phyloP scores from a whole-genome alignment of 495 filamentous ascomycete genomes.

The Daldinia loculata region DNA sequence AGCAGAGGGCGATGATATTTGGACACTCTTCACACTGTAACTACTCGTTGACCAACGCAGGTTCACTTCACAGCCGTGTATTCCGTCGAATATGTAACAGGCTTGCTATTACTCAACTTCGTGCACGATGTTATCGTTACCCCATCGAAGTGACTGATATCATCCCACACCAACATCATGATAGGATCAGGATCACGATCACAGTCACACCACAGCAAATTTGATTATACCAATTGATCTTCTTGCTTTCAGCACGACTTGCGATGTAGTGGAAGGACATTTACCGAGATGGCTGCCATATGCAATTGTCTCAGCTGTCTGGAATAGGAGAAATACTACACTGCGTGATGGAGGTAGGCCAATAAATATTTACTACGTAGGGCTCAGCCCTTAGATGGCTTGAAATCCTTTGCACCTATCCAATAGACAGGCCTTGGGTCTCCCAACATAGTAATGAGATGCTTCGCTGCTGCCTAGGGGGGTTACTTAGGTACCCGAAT shows the following conservation, averaged over 20 bases:
- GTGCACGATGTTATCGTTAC: slow-evolving; percentile 2
- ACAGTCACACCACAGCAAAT: slow-evolving; percentile 7
- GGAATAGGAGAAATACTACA: not conserved
- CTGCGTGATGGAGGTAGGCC: slow-evolving; percentile 1
- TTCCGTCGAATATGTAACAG: not conserved
- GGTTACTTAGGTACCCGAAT: not conserved
- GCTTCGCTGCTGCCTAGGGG: slow-evolving; percentile 29
- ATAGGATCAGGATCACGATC: slow-evolving; percentile 14
- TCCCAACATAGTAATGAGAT: slow-evolving; percentile 4
- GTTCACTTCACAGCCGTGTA: not conserved
- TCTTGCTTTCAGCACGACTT: not conserved
- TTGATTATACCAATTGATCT: not conserved
- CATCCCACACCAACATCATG: slow-evolving; percentile 20
- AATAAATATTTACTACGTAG: not conserved
- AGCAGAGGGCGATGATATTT: not conserved
- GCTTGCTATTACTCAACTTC: not conserved
- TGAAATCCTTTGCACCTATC: not conserved
- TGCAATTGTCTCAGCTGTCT: not conserved
- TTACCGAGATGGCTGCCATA: not conserved
- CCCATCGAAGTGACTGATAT: not conserved
- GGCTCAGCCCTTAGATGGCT: not conserved
- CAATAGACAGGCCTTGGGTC: not conserved
- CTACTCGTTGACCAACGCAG: not conserved
- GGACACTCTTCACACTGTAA: not conserved
- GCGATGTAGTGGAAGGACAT: not conserved